Evolutionary conservation across 2,329 filamentous ascomycete genomes (phyloP).

Genomic region (Westerdykella aurantiaca): DNA sequence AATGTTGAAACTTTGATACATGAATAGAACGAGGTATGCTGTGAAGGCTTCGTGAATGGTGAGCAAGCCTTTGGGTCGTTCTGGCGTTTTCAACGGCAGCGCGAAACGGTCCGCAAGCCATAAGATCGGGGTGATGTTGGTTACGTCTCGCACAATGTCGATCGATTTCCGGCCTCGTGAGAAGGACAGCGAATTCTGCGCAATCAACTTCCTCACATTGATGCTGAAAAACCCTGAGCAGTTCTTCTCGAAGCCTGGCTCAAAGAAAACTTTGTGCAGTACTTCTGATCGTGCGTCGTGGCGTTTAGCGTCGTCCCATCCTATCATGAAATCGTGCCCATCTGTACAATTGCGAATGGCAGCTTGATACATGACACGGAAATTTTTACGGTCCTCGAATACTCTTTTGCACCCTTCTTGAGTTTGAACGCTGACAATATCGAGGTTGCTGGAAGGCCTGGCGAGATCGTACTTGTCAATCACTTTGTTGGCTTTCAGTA

Average conservation of each 20-base stretch:
- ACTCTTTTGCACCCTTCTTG: conserved; percentile 47
- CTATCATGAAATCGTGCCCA: conserved; percentile 46
- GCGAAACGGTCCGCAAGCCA: conserved; percentile 61
- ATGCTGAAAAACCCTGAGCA: conserved; percentile 41
- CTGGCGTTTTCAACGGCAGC: conserved; percentile 59
- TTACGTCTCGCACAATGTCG: conserved; percentile 59
- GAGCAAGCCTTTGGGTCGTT: conserved; percentile 54
- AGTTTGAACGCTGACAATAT: conserved; percentile 46
- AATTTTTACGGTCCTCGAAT: conserved; percentile 46
- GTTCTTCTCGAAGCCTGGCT: conserved; percentile 42
- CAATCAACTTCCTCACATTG: conserved; percentile 42
- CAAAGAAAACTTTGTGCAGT: conserved; percentile 45
- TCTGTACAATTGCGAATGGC: conserved; percentile 39
- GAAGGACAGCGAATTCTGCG: conserved; percentile 44
- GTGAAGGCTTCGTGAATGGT: conserved; percentile 45
- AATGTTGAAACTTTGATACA: conserved; percentile 52
- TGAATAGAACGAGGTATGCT: conserved; percentile 42
- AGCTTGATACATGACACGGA: conserved; percentile 44
- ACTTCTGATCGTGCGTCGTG: conserved; percentile 37
- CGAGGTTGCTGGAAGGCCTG: conserved; percentile 38
- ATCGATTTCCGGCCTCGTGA: conserved; percentile 43
- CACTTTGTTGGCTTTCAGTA: conserved; percentile 44
- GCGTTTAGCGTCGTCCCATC: conserved; percentile 41
- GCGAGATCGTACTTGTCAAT: conserved; percentile 44
- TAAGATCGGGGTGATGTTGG: conserved; percentile 60